A percentile compares a stretch with the other conserved stretches of the same genome.
Evolutionary conservation across 176 grass and related monocot genomes (phyloP).

Genomic region (Triticum dicoccoides): DNA sequence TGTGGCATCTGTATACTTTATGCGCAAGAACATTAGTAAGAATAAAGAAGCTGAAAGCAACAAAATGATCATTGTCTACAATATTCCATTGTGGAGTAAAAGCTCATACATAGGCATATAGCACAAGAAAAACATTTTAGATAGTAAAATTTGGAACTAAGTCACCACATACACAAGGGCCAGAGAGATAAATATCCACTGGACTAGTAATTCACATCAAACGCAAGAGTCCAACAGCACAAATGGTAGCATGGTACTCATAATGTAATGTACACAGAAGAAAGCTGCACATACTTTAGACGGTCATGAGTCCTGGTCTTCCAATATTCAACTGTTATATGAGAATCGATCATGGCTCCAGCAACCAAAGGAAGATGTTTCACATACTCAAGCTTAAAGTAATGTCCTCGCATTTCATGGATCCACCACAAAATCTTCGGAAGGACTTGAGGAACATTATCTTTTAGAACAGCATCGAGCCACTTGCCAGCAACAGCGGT

Average conservation of each 20-base stretch:
- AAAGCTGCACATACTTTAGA: slow-evolving; percentile 71
- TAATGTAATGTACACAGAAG: slow-evolving; percentile 13
- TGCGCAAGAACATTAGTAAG: slow-evolving; percentile 11
- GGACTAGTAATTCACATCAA: slow-evolving; percentile 1
- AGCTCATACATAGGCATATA: slow-evolving; percentile 5
- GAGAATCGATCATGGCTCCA: slow-evolving; percentile 93
- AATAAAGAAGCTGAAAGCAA: slow-evolving; percentile 20
- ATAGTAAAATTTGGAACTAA: slow-evolving; percentile 4
- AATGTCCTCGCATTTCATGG: slow-evolving; percentile 99
- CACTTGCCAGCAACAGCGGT: slow-evolving; percentile 95
- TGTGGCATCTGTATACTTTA: slow-evolving; percentile 97
- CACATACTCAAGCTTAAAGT: slow-evolving; percentile 92
- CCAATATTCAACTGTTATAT: slow-evolving; percentile 86
- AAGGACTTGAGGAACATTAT: slow-evolving; percentile 67
- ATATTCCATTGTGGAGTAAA: slow-evolving; percentile 14
- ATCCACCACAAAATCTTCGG: slow-evolving; percentile 99
- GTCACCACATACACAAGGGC: not conserved
- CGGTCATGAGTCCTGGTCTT: slow-evolving; percentile 82
- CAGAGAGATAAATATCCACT: slow-evolving; percentile 17
- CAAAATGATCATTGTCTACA: not conserved
- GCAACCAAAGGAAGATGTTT: slow-evolving; percentile 90
- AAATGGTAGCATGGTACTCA: slow-evolving; percentile 16
- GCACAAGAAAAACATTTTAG: slow-evolving; percentile 14
- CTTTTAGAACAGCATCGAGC: slow-evolving; percentile 90
- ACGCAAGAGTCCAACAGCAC: not conserved